Evolutionary conservation across 768 basidiomycete genomes (phyloP).

Genomic region (Hypholoma sublateritium): DNA sequence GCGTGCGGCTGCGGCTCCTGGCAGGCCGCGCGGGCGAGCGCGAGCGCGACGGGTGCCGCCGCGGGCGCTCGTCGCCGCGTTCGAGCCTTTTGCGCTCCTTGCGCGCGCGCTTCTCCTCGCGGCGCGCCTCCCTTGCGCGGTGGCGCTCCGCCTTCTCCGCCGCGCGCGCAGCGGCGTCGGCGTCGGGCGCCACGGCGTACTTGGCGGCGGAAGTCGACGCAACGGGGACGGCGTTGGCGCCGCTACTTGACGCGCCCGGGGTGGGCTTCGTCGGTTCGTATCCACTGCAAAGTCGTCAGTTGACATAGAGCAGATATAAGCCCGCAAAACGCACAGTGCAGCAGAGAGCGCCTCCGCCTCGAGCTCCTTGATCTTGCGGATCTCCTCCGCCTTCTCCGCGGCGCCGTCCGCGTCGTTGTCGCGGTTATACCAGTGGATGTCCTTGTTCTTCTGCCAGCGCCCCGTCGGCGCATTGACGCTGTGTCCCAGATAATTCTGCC

Average conservation of each 20-base stretch:
- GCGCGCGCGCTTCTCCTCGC: slow-evolving; percentile 57
- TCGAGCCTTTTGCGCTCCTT: background rate
- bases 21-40: slow-evolving; percentile 20
- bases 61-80: background rate
- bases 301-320: slow-evolving; percentile 9
- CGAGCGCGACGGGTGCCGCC: slow-evolving; percentile 17
- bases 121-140: slow-evolving; percentile 47
- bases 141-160: slow-evolving; percentile 45
- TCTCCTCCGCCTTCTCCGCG: slow-evolving; percentile 64
- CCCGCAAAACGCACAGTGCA: slow-evolving; percentile 55
- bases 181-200: slow-evolving; percentile 23
- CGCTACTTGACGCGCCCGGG: slow-evolving; percentile 14
- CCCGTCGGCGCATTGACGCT: slow-evolving; percentile 94
- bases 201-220: slow-evolving; percentile 20
- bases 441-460: slow-evolving; percentile 97
- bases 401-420: slow-evolving; percentile 45
- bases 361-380: slow-evolving; percentile 77
- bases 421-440: slow-evolving; percentile 92
- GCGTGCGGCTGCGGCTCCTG: slow-evolving; percentile 20
- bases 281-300: slow-evolving; percentile 45
- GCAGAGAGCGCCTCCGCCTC: slow-evolving; percentile 87
- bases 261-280: slow-evolving; percentile 56
- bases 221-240: slow-evolving; percentile 23
- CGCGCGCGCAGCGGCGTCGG: slow-evolving; percentile 10
- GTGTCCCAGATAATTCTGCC: slow-evolving; percentile 91